These are phyloP conservation scores for Paradendryphiella salina DNA, from an alignment of 2,329 filamentous ascomycete species.

Conservation along the genomic window DNA sequence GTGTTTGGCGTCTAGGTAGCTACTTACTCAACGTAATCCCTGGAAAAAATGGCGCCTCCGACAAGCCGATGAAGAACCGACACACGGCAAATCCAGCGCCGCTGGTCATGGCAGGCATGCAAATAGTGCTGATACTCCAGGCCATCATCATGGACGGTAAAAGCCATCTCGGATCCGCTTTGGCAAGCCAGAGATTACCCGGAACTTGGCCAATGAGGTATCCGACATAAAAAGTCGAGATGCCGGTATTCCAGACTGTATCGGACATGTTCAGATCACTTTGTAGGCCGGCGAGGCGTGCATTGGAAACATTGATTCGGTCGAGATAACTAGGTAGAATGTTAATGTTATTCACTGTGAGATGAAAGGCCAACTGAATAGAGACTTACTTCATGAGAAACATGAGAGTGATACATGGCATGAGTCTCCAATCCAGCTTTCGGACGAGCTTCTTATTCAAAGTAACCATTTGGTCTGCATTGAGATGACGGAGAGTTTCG, in stretches of 20 bases:
- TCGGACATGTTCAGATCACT: constrained; percentile 39
- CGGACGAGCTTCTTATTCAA: constrained; percentile 36
- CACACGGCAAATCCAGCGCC: constrained; percentile 44
- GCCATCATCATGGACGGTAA: constrained; percentile 49
- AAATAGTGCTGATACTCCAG: constrained; percentile 51
- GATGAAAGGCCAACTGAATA: neutral
- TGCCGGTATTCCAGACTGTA: constrained; percentile 47
- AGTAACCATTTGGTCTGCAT: constrained; percentile 30
- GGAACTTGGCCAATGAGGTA: constrained; percentile 54
- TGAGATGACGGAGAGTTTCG: constrained; percentile 29
- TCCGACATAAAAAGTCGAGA: constrained; percentile 52
- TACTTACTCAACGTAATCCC: constrained; percentile 46
- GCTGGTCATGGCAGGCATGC: constrained; percentile 50
- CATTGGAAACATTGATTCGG: constrained; percentile 48
- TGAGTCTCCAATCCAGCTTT: constrained; percentile 35
- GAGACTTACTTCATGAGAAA: constrained; percentile 35
- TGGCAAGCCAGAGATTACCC: constrained; percentile 53
- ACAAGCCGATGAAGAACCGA: constrained; percentile 46
- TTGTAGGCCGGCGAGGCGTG: constrained; percentile 46
- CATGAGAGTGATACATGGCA: constrained; percentile 40
- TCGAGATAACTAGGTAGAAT: constrained; percentile 42
- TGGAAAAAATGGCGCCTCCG: constrained; percentile 47
- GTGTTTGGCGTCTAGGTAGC: neutral
- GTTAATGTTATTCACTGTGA: neutral
- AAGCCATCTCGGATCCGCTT: constrained; percentile 42